These are phyloP conservation scores for Bisporella sp. DNA, from an alignment of 2,329 filamentous ascomycete species.

Conservation along the genomic window DNA sequence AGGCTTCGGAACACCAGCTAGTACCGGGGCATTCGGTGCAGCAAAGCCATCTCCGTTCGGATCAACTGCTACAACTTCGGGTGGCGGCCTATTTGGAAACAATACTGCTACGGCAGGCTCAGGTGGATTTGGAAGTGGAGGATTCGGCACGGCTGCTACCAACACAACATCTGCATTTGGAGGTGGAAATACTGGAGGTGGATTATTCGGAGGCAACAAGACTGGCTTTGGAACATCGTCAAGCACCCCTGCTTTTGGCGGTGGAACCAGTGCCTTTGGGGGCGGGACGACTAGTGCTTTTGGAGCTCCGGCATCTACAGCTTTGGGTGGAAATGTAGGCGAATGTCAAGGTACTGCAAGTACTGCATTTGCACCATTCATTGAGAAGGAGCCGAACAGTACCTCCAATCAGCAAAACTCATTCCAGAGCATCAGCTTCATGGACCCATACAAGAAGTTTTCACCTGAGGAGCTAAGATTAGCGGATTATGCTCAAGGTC, in stretches of 20 bases:
- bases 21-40: conserved; percentile 20
- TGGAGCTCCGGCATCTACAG: conserved; percentile 33
- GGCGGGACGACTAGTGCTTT: conserved; percentile 33
- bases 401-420: conserved; percentile 46
- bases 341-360: conserved; percentile 64
- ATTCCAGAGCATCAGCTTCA: conserved; percentile 75
- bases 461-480: conserved; percentile 80
- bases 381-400: conserved; percentile 65
- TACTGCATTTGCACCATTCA: conserved; percentile 60
- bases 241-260: conserved; percentile 25
- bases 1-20: conserved; percentile 39
- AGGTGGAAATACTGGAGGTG: conserved; percentile 9
- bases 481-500: conserved; percentile 82
- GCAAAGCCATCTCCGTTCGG: conserved; percentile 41
- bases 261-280: conserved; percentile 21
- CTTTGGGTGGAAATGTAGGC: conserved; percentile 30
- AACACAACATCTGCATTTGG: conserved; percentile 14
- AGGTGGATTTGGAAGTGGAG: conserved; percentile 28
- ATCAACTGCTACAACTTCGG: conserved; percentile 30
- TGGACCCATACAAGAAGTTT: conserved; percentile 78
- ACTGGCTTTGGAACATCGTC: conserved; percentile 6
- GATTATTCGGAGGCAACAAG: background rate
- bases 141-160: conserved; percentile 28
- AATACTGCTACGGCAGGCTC: conserved; percentile 25
- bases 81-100: conserved; percentile 47